These are phyloP conservation scores for Wakefieldia striispora DNA, from an alignment of 768 basidiomycete species.

Conservation along the genomic window DNA sequence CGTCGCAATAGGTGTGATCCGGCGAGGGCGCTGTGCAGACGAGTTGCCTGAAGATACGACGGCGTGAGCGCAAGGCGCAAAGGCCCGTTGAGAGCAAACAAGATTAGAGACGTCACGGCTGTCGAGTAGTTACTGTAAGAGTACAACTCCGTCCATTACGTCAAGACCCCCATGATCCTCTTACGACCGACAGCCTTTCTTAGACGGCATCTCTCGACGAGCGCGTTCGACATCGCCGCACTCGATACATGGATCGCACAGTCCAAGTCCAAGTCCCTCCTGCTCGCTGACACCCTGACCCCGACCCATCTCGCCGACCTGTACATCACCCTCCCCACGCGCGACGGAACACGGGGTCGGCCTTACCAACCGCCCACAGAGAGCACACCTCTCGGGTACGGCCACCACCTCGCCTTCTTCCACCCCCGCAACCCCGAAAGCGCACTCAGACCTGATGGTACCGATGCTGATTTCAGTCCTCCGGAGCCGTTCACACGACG, in stretches of 20 bases:
- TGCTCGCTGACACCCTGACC: slow-evolving; percentile 48
- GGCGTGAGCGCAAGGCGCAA: slow-evolving; percentile 23
- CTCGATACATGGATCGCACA: slow-evolving; percentile 56
- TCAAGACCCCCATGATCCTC: too few species aligned
- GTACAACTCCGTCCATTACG: too few species aligned
- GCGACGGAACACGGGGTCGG: slow-evolving; percentile 53
- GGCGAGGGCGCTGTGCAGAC: background rate
- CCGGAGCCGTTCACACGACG: slow-evolving; percentile 69
- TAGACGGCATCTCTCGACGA: slow-evolving; percentile 14
- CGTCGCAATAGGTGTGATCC: background rate
- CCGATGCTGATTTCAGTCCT: slow-evolving; percentile 68
- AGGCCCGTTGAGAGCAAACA: slow-evolving; percentile 23
- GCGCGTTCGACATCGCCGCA: slow-evolving; percentile 12
- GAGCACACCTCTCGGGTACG: slow-evolving; percentile 49
- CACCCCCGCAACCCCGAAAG: slow-evolving; percentile 60
- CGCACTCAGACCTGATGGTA: slow-evolving; percentile 62
- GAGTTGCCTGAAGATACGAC: slow-evolving; percentile 2
- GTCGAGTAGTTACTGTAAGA: too few species aligned
- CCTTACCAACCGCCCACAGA: slow-evolving; percentile 39
- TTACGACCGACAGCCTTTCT: background rate
- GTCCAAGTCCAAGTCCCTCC: slow-evolving; percentile 46
- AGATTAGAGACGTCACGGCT: background rate
- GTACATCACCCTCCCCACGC: slow-evolving; percentile 69
- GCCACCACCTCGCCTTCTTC: slow-evolving; percentile 76
- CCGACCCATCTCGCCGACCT: slow-evolving; percentile 61